Base-by-base conservation (phyloP, 441 rosid species). In the Sinapis alba region DNA sequence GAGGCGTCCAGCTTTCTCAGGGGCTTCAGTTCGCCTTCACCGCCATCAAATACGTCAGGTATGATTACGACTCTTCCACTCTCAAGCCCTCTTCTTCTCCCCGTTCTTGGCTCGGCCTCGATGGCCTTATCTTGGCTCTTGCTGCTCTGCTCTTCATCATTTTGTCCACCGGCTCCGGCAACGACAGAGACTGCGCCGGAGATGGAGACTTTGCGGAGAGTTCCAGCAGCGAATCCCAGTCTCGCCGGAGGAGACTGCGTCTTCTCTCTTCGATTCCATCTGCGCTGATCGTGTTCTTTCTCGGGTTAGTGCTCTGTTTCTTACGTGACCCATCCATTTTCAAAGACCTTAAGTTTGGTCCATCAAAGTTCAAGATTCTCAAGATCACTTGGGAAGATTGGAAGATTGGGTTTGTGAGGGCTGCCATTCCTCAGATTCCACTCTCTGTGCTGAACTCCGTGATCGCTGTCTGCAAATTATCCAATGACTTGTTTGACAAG, bases 391-490 rank as follows among this genome's bases (percentile, higher is more conserved):
- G 87, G 92, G 90, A 90, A 7, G 96, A 90, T 69, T 90, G 96
- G 96, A 90, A 89, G 69, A 72, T 69, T 9, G 96, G 96, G 45
- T 89, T 90, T 75, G 20, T 90, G 0, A 78, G 87, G 12, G 96
- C 88, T 0, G 92, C 96, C 2, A 84, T 90, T 43, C 96, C 96
- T 30, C 96, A 90, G 79, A 90, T 90, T 72, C 96, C 96, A 0
- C 67, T 90, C 32, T 90, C 94, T 27, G 62, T 89, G 7, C 62
- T 90, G 1, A 90, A 90, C 67, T 90, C 94, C 0, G 96, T 90
- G 57, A 90, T 90, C 16, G 96, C 96, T 0, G 92, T 90, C 20
- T 90, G 96, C 50, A 90, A 85, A 65, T 72, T 90, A 65, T 87
- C 96, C 0, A 86, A 76, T 16, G 96, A 90, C 75, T 75, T 90